A percentile compares a stretch with the other conserved stretches of the same genome.
phyloP scores from a whole-genome alignment of 2,329 filamentous ascomycete species.

The Amauroascus verrucosus region DNA sequence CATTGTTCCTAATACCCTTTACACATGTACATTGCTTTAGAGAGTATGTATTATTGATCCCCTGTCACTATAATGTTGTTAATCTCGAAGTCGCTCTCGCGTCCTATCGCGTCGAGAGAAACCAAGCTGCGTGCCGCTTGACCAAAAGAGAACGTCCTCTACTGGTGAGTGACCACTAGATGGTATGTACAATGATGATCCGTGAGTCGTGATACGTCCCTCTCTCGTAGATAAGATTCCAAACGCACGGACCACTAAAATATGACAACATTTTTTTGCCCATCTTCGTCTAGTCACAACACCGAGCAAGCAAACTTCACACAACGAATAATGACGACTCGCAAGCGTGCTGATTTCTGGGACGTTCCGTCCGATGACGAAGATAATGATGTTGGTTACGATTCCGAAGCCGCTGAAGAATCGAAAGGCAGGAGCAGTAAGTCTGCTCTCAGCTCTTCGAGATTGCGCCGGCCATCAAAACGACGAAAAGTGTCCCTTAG shows the following conservation, averaged over 20 bases:
- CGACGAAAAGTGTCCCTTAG: slow-evolving; percentile 17
- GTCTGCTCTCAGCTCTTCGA: slow-evolving; percentile 15
- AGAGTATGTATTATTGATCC: neutral
- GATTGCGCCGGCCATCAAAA: slow-evolving; percentile 8
- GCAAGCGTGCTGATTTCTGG: slow-evolving; percentile 33
- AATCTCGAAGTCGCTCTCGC: neutral
- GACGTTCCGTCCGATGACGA: slow-evolving; percentile 32
- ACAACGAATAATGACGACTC: slow-evolving; percentile 27
- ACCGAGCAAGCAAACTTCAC: neutral
- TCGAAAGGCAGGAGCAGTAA: slow-evolving; percentile 30
- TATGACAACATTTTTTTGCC: neutral
- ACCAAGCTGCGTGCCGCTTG: too few species aligned
- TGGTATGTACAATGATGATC: too few species aligned
- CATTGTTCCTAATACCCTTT: neutral
- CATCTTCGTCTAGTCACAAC: neutral
- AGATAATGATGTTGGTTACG: slow-evolving; percentile 34
- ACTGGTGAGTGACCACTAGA: too few species aligned
- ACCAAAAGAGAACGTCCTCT: too few species aligned
- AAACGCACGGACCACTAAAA: neutral
- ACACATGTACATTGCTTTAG: neutral
- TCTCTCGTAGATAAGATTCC: too few species aligned
- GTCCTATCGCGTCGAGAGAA: too few species aligned
- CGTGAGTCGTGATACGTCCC: too few species aligned
- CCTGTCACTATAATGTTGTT: neutral
- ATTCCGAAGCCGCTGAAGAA: slow-evolving; percentile 36